Evolutionary conservation across 2,329 filamentous ascomycete genomes (phyloP).

Genomic region (Metarhizium anisopliae): DNA sequence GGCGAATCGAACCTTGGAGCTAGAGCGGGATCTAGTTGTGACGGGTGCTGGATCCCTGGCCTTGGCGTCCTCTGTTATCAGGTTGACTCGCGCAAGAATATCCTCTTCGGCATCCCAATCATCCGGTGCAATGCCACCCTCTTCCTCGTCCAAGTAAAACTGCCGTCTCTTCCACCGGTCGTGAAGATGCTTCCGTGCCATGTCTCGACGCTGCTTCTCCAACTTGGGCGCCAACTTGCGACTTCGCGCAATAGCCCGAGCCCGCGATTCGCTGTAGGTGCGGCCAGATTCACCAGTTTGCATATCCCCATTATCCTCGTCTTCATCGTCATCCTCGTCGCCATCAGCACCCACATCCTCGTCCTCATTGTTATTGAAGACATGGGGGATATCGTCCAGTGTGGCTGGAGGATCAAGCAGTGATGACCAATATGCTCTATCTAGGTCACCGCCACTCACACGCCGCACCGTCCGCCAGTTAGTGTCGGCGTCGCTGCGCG

Average conservation of each 20-base stretch:
- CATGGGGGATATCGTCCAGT: constrained; percentile 31
- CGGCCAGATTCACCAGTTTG: constrained; percentile 1
- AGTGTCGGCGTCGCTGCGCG: constrained; percentile 22
- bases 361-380: constrained; percentile 25
- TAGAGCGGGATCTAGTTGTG: constrained; percentile 49
- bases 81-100: constrained; percentile 30
- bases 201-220: constrained; percentile 30
- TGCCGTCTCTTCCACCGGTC: constrained; percentile 68
- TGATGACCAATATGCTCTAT: constrained; percentile 32
- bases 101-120: constrained; percentile 56
- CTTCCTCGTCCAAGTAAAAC: constrained; percentile 81
- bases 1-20: constrained; percentile 70
- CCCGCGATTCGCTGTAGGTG: constrained; percentile 32
- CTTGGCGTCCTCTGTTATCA: constrained; percentile 31
- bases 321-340: constrained; percentile 17
- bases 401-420: constrained; percentile 36
- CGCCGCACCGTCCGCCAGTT: constrained; percentile 26
- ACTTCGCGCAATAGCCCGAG: constrained; percentile 25
- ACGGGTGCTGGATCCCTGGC: constrained; percentile 22
- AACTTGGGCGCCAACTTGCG: constrained; percentile 27
- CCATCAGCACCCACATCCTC: constrained; percentile 17
- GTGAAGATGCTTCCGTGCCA: constrained; percentile 47
- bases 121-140: constrained; percentile 57
- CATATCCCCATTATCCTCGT: constrained; percentile 14
- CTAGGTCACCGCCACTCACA: constrained; percentile 20